These are phyloP conservation scores for Auricularia sp. DNA, from an alignment of 768 basidiomycete species.

Conservation along the genomic window DNA sequence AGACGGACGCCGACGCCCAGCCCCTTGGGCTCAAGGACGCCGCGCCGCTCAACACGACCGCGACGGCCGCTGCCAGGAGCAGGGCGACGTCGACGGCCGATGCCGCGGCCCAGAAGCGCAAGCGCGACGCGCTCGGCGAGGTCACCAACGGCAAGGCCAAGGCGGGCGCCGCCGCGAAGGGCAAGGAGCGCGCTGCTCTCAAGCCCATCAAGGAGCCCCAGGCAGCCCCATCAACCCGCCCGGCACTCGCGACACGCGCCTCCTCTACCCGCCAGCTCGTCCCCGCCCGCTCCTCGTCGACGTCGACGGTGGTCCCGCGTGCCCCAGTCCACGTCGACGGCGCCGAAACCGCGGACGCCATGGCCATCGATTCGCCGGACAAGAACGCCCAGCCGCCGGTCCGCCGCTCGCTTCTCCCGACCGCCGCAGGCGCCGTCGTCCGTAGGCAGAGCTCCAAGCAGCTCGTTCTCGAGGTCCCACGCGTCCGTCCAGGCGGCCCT, in stretches of 20 bases:
- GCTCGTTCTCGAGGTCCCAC: neutral
- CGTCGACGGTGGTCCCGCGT: neutral
- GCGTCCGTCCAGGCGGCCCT: neutral
- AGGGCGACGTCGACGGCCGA: slow-evolving; percentile 32
- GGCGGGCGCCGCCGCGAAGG: slow-evolving; percentile 32
- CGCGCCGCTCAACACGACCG: slow-evolving; percentile 40
- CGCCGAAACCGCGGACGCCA: slow-evolving; percentile 39
- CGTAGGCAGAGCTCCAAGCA: neutral
- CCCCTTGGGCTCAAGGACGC: slow-evolving; percentile 20
- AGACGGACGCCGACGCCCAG: neutral
- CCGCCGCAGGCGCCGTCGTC: slow-evolving; percentile 11
- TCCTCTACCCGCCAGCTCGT: slow-evolving; percentile 16
- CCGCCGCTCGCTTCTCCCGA: slow-evolving; percentile 15
- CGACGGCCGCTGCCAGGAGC: slow-evolving; percentile 28
- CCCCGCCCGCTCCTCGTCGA: neutral
- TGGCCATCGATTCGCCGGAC: slow-evolving; percentile 27
- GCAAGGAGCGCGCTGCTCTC: slow-evolving; percentile 30
- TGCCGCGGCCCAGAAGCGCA: slow-evolving; percentile 48
- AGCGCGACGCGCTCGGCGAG: slow-evolving; percentile 66
- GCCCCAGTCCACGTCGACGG: slow-evolving; percentile 13
- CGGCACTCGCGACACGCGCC: slow-evolving; percentile 18
- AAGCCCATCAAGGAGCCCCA: slow-evolving; percentile 10
- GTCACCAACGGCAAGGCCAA: slow-evolving; percentile 34
- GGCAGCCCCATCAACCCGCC: slow-evolving; percentile 15
- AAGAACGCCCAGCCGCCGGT: slow-evolving; percentile 7